A percentile compares a stretch with the other conserved stretches of the same genome.
These are phyloP conservation scores for Rhizophora apiculata DNA, from an alignment of 345 rosid species.

Conservation along the genomic window DNA sequence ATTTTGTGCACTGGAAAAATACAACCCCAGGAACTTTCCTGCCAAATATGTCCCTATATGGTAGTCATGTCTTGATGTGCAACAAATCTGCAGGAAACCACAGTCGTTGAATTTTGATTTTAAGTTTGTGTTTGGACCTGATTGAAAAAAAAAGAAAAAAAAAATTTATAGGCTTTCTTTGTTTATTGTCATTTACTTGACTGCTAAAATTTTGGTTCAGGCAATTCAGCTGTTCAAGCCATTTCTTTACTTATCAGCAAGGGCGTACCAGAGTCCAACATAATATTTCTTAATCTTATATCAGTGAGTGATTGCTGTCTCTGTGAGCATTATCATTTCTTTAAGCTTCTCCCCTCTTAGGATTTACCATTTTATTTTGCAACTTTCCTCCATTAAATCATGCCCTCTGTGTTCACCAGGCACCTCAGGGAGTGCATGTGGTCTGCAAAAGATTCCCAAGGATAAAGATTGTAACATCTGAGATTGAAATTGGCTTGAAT, in stretches of 20 bases:
- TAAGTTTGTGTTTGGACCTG: neutral
- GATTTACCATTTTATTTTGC: neutral
- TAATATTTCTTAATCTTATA: slow-evolving; percentile 93
- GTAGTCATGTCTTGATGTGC: neutral
- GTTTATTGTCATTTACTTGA: neutral
- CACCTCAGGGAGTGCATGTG: slow-evolving; percentile 97
- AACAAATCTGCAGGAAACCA: neutral
- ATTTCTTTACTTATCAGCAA: slow-evolving; percentile 75
- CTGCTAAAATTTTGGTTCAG: slow-evolving; percentile 29
- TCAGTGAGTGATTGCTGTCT: slow-evolving; percentile 51
- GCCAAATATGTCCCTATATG: no score
- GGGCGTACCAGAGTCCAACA: slow-evolving; percentile 89
- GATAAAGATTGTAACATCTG: slow-evolving; percentile 95
- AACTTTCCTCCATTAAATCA: slow-evolving; percentile 8
- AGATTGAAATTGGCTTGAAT: slow-evolving; percentile 86
- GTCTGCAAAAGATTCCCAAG: slow-evolving; percentile 91
- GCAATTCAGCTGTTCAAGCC: slow-evolving; percentile 96
- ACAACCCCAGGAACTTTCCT: no score
- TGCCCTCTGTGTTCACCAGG: slow-evolving; percentile 41
- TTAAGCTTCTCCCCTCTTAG: neutral
- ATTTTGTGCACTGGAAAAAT: no score
- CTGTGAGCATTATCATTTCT: neutral
- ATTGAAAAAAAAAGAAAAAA: neutral
- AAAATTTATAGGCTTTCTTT: neutral
- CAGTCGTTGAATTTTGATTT: neutral